Conservation (phyloP, 192 early-diverging fungal species). For the Spizellomyces sp. region DNA sequence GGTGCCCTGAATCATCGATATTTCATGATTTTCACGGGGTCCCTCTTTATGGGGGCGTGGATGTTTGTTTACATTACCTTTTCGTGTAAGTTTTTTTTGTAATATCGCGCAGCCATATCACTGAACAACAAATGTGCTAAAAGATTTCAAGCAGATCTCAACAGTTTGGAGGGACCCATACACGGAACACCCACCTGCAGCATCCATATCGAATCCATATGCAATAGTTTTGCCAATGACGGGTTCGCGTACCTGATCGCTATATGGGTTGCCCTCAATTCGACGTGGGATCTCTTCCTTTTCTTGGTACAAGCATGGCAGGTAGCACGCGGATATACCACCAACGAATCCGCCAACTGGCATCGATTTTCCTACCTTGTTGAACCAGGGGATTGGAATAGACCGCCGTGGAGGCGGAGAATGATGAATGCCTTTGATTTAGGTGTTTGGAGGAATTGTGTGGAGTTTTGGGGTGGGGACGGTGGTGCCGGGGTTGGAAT, state of each 20-base stretch:
- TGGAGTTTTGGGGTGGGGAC: conserved; percentile 71
- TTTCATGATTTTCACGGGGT: conserved; percentile 79
- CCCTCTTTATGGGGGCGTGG: conserved; percentile 64
- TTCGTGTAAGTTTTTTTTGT: conserved; percentile 61
- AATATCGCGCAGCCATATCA: neutral
- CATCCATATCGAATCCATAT: conserved; percentile 45
- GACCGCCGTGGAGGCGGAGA: conserved; percentile 44
- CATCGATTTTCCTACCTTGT: conserved; percentile 67
- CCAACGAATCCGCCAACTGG: conserved; percentile 87
- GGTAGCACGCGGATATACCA: conserved; percentile 76
- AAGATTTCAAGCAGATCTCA: neutral
- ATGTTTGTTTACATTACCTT: conserved; percentile 63
- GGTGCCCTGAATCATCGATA: conserved; percentile 84
- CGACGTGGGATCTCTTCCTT: conserved; percentile 81
- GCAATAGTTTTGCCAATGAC: conserved; percentile 77
- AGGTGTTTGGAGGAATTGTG: conserved; percentile 77
- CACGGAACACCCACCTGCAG: conserved; percentile 26
- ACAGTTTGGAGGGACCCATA: neutral
- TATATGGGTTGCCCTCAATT: conserved; percentile 77
- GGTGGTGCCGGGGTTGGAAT: neutral
- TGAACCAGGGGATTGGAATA: conserved; percentile 47
- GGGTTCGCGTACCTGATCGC: conserved; percentile 68
- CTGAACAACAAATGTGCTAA: neutral
- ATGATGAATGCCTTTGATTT: conserved; percentile 76
- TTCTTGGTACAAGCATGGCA: conserved; percentile 77